Conservation (phyloP, 768 basidiomycete species). For the Hydnomerulius pinastri region DNA sequence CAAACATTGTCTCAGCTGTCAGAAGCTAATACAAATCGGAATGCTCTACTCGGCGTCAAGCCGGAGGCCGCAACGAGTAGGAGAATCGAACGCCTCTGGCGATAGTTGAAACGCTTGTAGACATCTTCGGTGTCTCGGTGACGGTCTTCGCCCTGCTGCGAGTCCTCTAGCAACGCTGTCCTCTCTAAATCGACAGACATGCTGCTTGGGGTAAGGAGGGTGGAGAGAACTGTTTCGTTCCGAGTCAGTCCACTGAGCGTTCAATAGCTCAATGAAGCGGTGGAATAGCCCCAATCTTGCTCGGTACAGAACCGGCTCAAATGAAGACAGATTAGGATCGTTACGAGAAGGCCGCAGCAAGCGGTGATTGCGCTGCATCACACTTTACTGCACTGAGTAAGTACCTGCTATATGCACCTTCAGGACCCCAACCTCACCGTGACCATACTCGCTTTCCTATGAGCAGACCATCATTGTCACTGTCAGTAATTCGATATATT, state of each 20-base stretch:
- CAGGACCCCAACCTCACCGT: no score
- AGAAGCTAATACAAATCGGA: not conserved
- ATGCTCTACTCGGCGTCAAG: slow-evolving; percentile 52
- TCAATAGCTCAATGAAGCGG: no score
- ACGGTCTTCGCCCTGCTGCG: not conserved
- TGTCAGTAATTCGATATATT: no score
- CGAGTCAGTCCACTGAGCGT: not conserved
- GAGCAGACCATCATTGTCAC: no score
- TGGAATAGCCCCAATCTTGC: no score
- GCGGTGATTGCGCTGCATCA: no score
- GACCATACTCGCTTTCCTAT: no score
- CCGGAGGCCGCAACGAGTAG: slow-evolving; percentile 57
- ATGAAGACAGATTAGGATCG: no score
- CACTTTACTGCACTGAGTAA: no score
- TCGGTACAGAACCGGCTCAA: no score
- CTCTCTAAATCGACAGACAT: not conserved
- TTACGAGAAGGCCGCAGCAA: no score
- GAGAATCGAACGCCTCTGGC: slow-evolving; percentile 51
- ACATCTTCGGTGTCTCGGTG: not conserved
- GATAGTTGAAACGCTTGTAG: slow-evolving; percentile 44
- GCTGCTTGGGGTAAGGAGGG: not conserved
- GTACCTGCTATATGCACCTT: no score
- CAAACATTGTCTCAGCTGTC: not conserved
- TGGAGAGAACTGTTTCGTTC: not conserved
- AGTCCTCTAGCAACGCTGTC: not conserved